Evolutionary conservation across 2,329 filamentous ascomycete species (phyloP), one percentile per base, ranked within the genome.

Genomic region (Myriosclerotinia duriaeana): DNA sequence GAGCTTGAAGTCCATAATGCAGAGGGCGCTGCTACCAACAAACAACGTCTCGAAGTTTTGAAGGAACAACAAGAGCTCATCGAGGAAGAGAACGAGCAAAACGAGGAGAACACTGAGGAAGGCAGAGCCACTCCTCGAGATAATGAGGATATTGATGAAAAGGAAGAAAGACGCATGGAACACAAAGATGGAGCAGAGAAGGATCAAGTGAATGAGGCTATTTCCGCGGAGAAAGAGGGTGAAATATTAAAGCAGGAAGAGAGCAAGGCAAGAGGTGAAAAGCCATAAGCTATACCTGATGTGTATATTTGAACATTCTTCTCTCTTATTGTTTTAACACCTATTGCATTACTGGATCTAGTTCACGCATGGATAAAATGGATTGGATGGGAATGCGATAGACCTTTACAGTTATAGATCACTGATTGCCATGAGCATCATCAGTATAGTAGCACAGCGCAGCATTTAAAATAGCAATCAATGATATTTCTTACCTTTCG

Each of bases 41-140:
- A 96, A 85, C 95, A 98, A 83, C 90, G 95, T 78, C 89, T 99
- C 53, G 95, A 99, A 82, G 95, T 99, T 20, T 85, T 99, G 77
- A 96, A 93, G 85, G 95, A 99, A 82, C 95, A 99, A 82, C 91
- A 99, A 78, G 95, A 97, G 78, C 87, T 99, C 70, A 99, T 99
- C 67, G 89, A 97, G 70, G 95, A 99, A 77, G 95, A 99, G 83
- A 96, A 94, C 71, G 87, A 95, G 81, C 94, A 99, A 81, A 91
- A 91, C 75, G 86, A 93, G 76, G 86, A 89, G 78, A 92, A 91
- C 79, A 87, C 91, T 77, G 88, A 88, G 74, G 87, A 86, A 52
- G 91, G 91, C 15, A 84, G 90, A 61, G 84, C 89, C 17, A 89
- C 89, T 11, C 91, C 91, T 1, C 91, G 93, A 76, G 95, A 98